Evolutionary conservation across 352 stramenopile species (phyloP).

Genomic region (Phytopythium aichiense): DNA sequence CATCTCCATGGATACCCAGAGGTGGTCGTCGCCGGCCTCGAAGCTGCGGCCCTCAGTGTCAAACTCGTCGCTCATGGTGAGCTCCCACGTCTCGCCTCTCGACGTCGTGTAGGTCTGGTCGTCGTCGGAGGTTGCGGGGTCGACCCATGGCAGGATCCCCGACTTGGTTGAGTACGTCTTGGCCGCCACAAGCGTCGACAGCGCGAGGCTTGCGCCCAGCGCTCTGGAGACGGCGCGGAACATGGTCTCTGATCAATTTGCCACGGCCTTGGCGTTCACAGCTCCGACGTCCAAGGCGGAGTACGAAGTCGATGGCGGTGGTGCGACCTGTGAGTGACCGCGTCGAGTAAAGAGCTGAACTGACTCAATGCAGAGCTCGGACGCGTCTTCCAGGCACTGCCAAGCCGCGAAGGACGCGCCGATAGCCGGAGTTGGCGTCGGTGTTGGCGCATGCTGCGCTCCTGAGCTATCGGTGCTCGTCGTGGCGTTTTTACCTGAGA

Average conservation of each 20-base stretch:
- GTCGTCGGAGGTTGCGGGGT: conserved; percentile 12
- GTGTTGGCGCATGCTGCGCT: not conserved
- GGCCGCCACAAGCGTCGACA: not conserved
- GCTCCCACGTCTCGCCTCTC: conserved; percentile 29
- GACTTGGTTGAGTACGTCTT: conserved; percentile 13
- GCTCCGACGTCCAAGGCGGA: not conserved
- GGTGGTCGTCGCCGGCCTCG: conserved; percentile 75
- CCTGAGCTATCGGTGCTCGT: not conserved
- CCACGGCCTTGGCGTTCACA: not conserved
- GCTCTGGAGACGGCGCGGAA: not conserved
- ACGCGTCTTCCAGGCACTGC: not conserved
- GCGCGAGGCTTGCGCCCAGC: not conserved
- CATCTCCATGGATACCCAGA: conserved; percentile 66
- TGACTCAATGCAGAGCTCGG: not conserved
- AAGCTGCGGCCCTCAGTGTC: conserved; percentile 50
- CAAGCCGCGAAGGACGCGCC: not conserved
- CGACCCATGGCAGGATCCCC: conserved; percentile 17
- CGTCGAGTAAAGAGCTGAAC: conserved; percentile 1
- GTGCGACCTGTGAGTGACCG: not conserved
- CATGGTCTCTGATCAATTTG: not conserved
- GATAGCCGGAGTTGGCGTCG: not conserved
- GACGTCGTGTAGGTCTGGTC: conserved; percentile 10
- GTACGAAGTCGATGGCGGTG: too few species aligned
- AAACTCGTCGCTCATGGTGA: conserved; percentile 93
- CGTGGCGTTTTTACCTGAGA: not conserved